Conservation (phyloP, 176 grass and related monocot genomes). For the Triticum monococcum region DNA sequence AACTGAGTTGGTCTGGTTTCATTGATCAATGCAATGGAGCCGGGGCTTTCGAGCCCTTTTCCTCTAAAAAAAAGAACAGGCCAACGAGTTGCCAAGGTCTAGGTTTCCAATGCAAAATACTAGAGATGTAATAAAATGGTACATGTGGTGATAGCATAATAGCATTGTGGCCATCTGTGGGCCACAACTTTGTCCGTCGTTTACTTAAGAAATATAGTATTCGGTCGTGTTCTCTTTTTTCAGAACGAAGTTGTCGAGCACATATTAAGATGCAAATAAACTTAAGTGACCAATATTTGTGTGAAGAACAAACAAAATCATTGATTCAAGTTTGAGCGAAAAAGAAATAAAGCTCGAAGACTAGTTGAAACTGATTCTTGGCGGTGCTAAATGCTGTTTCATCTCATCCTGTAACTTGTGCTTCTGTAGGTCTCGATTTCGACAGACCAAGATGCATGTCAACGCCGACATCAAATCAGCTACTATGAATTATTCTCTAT, state of each 20-base stretch:
- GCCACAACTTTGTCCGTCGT: background rate
- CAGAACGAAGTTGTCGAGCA: background rate
- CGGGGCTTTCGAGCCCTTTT: no score
- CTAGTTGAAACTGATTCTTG: background rate
- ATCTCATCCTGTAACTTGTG: background rate
- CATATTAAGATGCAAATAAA: background rate
- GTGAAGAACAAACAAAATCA: background rate
- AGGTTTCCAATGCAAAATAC: no score
- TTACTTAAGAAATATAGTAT: background rate
- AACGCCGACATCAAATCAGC: conserved; percentile 63
- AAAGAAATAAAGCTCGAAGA: background rate
- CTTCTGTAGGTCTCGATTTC: conserved; percentile 55
- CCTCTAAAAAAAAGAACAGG: no score
- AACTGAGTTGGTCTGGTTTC: no score
- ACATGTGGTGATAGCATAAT: background rate
- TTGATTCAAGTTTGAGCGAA: background rate
- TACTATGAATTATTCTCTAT: conserved; percentile 65
- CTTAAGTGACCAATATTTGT: background rate
- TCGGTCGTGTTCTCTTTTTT: background rate
- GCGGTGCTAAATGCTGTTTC: background rate
- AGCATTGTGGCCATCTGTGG: background rate
- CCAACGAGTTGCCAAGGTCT: no score
- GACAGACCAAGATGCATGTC: conserved; percentile 40
- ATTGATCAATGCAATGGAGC: no score
- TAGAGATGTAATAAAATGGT: background rate